Conservation (phyloP, 129 eudicot species). For the Logfia minima region DNA sequence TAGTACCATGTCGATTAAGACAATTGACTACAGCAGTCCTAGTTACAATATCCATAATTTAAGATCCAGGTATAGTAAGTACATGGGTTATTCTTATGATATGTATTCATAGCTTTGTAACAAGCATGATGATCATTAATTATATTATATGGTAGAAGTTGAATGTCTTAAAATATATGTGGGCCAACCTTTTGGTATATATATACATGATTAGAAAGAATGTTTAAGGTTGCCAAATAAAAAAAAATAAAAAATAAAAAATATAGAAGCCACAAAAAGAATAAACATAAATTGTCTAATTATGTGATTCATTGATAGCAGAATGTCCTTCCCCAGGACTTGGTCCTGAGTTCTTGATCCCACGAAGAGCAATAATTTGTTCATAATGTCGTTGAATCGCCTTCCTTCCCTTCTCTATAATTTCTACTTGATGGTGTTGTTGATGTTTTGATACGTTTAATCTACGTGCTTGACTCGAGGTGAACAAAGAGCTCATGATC, state of each 20-base stretch:
- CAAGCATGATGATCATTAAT: background rate
- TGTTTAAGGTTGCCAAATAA: conserved; percentile 8
- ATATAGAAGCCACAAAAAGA: conserved; percentile 15
- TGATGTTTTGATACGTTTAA: conserved; percentile 25
- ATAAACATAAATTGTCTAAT: conserved; percentile 18
- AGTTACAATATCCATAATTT: conserved; percentile 45
- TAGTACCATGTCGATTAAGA: conserved; percentile 70
- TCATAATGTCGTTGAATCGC: conserved; percentile 14
- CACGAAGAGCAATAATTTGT: conserved; percentile 40
- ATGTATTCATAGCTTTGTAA: conserved; percentile 29
- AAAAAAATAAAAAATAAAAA: background rate
- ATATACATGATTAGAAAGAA: conserved; percentile 18
- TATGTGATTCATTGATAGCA: conserved; percentile 16
- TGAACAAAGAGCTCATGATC: conserved; percentile 32
- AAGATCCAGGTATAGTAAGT: conserved; percentile 65
- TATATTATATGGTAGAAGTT: background rate
- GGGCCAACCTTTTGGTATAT: background rate
- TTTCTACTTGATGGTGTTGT: conserved; percentile 12
- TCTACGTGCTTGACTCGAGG: conserved; percentile 24
- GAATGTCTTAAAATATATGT: background rate
- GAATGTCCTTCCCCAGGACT: conserved; percentile 69
- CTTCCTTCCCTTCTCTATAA: conserved; percentile 3
- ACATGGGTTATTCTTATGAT: conserved; percentile 68
- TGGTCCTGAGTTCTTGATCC: conserved; percentile 60
- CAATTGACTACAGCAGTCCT: conserved; percentile 73